phyloP scores from a whole-genome alignment of 768 basidiomycete species.

The Gymnopilus dilepis region DNA sequence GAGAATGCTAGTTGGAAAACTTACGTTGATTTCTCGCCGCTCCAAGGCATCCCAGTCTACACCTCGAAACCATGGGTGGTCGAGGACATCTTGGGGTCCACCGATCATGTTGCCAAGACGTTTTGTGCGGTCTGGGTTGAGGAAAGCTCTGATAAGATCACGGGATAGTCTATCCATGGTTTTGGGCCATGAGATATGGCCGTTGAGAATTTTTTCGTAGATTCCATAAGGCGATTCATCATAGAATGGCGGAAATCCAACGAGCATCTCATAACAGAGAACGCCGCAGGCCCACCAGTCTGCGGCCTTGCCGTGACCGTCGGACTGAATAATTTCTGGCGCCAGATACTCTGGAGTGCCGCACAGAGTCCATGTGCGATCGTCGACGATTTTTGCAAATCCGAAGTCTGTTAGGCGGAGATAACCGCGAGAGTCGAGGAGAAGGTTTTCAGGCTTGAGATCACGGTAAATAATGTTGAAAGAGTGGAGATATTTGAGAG shows the following conservation, averaged over 20 bases:
- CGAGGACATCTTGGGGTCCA: constrained; percentile 88
- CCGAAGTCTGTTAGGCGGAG: constrained; percentile 97
- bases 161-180: constrained; percentile 89
- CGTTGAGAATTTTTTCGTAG: constrained; percentile 95
- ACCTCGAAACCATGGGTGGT: constrained; percentile 94
- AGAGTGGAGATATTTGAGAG: constrained; percentile 91
- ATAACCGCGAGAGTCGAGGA: constrained; percentile 92
- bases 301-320: constrained; percentile 96
- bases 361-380: constrained; percentile 97
- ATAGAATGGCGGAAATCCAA: constrained; percentile 98
- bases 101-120: constrained; percentile 93
- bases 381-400: constrained; percentile 96
- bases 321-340: constrained; percentile 97
- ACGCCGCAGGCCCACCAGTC: constrained; percentile 99
- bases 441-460: constrained; percentile 98
- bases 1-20: constrained; percentile 28
- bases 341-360: constrained; percentile 97
- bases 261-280: constrained; percentile 97
- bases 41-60: constrained; percentile 93
- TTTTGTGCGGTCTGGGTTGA: constrained; percentile 91
- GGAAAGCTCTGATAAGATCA: constrained; percentile 85
- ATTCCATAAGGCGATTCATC: constrained; percentile 98
- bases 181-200: constrained; percentile 89
- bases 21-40: constrained; percentile 82
- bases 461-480: constrained; percentile 99